Evolutionary conservation across 306 rosid genomes (phyloP).

Genomic region (Quercus bicolor): DNA sequence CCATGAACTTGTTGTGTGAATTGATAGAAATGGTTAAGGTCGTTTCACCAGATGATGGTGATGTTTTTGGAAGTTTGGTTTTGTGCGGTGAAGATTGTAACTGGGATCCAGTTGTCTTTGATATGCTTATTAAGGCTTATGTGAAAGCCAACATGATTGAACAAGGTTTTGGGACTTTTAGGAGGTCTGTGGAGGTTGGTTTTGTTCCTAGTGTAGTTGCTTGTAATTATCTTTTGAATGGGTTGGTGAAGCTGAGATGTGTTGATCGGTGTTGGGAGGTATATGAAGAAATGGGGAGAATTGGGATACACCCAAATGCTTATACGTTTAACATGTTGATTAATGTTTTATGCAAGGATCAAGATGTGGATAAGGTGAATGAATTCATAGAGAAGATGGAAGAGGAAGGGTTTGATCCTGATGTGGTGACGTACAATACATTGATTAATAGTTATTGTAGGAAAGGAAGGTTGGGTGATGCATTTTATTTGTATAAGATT

Average conservation of each 20-base stretch:
- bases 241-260: constrained; percentile 48
- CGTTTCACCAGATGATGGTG: constrained; percentile 30
- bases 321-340: constrained; percentile 74
- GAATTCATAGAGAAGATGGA: constrained; percentile 85
- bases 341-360: constrained; percentile 61
- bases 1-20: constrained; percentile 63
- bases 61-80: constrained; percentile 46
- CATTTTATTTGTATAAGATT: constrained; percentile 69
- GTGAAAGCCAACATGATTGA: constrained; percentile 59
- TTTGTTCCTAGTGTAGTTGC: constrained; percentile 64
- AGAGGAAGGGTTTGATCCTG: constrained; percentile 89
- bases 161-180: constrained; percentile 57
- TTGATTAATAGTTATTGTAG: constrained; percentile 71
- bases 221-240: constrained; percentile 66
- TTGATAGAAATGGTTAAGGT: constrained; percentile 44
- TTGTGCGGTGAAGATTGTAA: constrained; percentile 60
- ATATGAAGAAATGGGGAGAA: constrained; percentile 77
- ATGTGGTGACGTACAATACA: constrained; percentile 73
- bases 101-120: constrained; percentile 73
- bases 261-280: constrained; percentile 72
- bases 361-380: constrained; percentile 64
- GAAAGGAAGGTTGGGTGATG: constrained; percentile 70
- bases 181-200: constrained; percentile 48
- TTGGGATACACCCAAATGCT: constrained; percentile 76
- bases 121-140: constrained; percentile 83